Base-by-base conservation (phyloP, 2,329 filamentous ascomycete genomes). In the Fusarium palustre region DNA sequence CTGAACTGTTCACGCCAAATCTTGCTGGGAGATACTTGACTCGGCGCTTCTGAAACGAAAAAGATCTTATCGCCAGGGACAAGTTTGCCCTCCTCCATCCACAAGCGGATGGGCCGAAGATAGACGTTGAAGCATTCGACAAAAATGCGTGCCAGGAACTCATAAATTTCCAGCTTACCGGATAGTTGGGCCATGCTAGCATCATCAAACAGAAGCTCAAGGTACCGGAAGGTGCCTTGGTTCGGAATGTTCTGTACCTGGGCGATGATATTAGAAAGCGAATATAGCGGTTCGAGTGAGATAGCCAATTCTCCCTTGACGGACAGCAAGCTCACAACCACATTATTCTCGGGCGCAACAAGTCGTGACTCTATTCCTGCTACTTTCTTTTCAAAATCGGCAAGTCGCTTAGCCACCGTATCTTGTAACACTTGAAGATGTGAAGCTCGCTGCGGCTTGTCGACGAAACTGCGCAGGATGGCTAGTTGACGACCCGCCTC, bases 51-150 rank as follows among this genome's bases (percentile, higher is more conserved):
- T 4, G 86, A 85, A 7, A 97, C 86, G 73, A 97, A 97, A 76
- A 97, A 96, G 1, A 88, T 85, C 64, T 88, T 88, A 69, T 94
- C 90, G 2, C 85, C 84, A 1, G 86, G 80, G 3, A 87, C 82
- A 5, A 97, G 80, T 55, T 89, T 87, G 1, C 95, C 95, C 38
- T 88, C 86, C 72, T 93, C 89, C 89, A 97, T 95, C 95, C 95
- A 98, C 18, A 85, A 81, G 36, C 90, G 86, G 45, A 97, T 91
- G 0, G 94, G 92, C 39, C 89, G 89, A 38, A 97, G 84, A 77
- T 97, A 98, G 2, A 93, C 89, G 59, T 90, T 87, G 61, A 97
- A 91, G 75, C 93, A 97, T 46, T 91, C 86, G 57, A 96, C 90
- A 75, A 97, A 96, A 5, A 96, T 83, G 0, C 82, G 81, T 3